Evolutionary conservation across 805 yeast genomes (phyloP).

Genomic region (Kregervanrija delftensis): DNA sequence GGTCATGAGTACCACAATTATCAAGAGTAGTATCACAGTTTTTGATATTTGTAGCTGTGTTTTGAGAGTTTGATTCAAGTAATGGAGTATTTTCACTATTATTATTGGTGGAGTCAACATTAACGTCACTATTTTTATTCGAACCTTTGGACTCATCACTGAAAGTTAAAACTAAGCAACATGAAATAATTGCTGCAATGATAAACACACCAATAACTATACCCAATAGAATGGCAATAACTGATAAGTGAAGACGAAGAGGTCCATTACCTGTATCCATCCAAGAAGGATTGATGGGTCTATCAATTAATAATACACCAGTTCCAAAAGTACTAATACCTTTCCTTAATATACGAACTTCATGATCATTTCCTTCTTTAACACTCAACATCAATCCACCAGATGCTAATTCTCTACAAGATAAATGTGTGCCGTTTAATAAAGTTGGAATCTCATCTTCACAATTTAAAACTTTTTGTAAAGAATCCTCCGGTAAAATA

Average conservation of each 20-base stretch:
- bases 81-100: conserved; percentile 2
- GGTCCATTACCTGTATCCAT: conserved; percentile 35
- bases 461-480: conserved; percentile 42
- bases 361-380: conserved; percentile 45
- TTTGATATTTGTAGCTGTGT: background rate
- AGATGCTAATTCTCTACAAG: conserved; percentile 35
- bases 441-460: conserved; percentile 36
- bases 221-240: conserved; percentile 63
- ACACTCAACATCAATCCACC: conserved; percentile 34
- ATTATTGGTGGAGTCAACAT: background rate
- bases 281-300: conserved; percentile 65
- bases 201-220: conserved; percentile 51
- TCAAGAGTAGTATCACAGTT: background rate
- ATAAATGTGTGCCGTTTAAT: conserved; percentile 36
- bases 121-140: too few species aligned
- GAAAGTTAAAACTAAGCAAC: conserved; percentile 30
- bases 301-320: conserved; percentile 61
- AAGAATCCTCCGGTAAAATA: conserved; percentile 53
- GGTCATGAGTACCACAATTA: conserved; percentile 2
- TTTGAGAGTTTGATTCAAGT: background rate
- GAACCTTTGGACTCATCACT: conserved; percentile 12
- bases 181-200: conserved; percentile 27
- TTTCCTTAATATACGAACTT: conserved; percentile 49
- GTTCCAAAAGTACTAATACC: conserved; percentile 49
- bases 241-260: conserved; percentile 56